Base-by-base conservation (phyloP, 495 filamentous ascomycete species). In the Aspergillus cavernicola region DNA sequence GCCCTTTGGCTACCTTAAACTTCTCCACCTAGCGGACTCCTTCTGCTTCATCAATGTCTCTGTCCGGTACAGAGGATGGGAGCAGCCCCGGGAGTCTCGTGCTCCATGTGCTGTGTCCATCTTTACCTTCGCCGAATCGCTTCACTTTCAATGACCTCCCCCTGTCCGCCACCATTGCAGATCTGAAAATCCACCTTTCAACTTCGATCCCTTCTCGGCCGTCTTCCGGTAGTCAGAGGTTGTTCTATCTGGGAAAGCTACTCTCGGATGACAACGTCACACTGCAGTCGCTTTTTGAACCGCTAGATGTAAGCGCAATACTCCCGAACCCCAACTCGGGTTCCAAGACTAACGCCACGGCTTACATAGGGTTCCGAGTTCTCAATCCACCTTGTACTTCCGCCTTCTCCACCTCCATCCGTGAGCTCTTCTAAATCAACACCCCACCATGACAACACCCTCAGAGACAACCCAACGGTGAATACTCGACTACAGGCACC, bases 201-300 rank as follows among this genome's bases (percentile, higher is more conserved):
- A 67, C 80, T 50, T 56, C 63, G 12, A 64, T 88, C n/a, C 66
- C 74, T 5, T 74, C 69, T 31, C 79, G 73, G 8, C 82, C 85
- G 26, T 44, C 73, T 3, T 61, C 80, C 66, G 52, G 62, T 4
- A 70, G 70, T 4, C 85, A 89, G 60, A 73, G 85, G 10, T 62
- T 91, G 37, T 89, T 90, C 22, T 83, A 87, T 56, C 71, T 80
- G 50, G 87, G 87, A 7, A 80, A 80, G 42, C 65, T 81, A 29
- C 70, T 89, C 16, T 53, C 65, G 16, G 73, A 76, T 52, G 76
- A 84, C 16, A 67, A 56, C 15, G 73, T 76, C 23, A 85, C 75
- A 0, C 69, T 91, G 62, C 57, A 72, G 37, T 77, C 80, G 15
- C 63, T 88, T 0, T 80, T 90, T 58, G 77, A 77, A 3, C 67